A percentile compares a stretch with the other conserved stretches of the same genome.
Conservation (phyloP, 768 basidiomycete genomes). For the Lepiota subincarnata region DNA sequence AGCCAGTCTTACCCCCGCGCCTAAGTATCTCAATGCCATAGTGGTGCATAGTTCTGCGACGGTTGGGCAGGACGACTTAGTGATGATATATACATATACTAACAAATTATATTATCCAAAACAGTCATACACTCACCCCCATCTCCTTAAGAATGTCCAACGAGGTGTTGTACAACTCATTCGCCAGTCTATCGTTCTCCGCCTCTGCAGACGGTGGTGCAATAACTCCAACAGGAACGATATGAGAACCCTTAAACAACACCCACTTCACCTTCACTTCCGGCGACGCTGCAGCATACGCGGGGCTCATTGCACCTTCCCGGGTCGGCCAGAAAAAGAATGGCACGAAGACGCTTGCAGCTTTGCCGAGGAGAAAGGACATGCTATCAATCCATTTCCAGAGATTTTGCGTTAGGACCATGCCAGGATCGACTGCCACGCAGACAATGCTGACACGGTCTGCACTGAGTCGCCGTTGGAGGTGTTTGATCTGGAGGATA, state of each 20-base stretch:
- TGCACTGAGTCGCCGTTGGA: constrained; percentile 42
- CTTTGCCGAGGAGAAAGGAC: constrained; percentile 4
- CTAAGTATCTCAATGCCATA: no score
- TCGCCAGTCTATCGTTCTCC: constrained; percentile 26
- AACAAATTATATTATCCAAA: no score
- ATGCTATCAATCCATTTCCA: constrained; percentile 9
- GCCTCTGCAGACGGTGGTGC: constrained; percentile 23
- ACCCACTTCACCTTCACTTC: constrained; percentile 25
- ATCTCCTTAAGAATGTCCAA: constrained; percentile 26
- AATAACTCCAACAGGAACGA: constrained; percentile 30
- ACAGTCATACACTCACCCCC: no score
- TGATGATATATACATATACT: no score
- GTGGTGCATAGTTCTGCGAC: no score
- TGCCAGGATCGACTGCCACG: constrained; percentile 39
- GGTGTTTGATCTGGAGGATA: constrained; percentile 42
- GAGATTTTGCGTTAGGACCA: constrained; percentile 25
- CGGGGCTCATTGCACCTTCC: constrained; percentile 30
- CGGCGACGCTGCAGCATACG: constrained; percentile 36
- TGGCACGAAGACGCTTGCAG: constrained; percentile 11
- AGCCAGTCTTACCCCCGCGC: no score
- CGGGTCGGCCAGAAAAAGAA: constrained; percentile 17
- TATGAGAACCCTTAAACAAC: constrained; percentile 33
- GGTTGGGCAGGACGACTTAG: no score
- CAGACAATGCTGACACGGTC: constrained; percentile 30
- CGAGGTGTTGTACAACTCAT: constrained; percentile 35